Evolutionary conservation across 1,139 yeast species (phyloP), one percentile per base, ranked within the genome.

Genomic region (Arxiozyma slooffiae): DNA sequence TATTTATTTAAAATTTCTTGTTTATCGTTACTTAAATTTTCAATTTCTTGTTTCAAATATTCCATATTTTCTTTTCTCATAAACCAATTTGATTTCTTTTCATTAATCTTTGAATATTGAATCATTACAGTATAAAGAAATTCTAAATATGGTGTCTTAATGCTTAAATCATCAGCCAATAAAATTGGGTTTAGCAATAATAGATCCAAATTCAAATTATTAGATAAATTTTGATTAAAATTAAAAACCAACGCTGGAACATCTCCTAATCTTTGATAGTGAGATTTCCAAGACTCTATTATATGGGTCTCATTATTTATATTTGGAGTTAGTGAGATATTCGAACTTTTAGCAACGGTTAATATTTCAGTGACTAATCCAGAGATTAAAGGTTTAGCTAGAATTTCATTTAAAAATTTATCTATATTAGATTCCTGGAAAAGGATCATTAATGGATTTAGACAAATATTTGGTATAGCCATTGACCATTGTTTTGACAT

Each of bases 71-170:
- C 46, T 52, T 48, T 66, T 60, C 66, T 72, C 60, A 62, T 67
- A 65, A 60, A 72, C 62, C 64, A 70, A 54, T 60, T 60, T 52
- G 70, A 75, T 53, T 55, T 61, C 24, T 72, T 72, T 57, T 49
- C 56, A 51, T 80, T 82, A 46, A 81, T 64, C 55, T 75, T 77
- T 50, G 73, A 73, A 51, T 74, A 75, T 63, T 85, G 94, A 57
- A 86, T 80, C 74, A 85, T 73, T 52, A 83, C 78, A 2, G 95
- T 86, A 64, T 86, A 89, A 53, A 86, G 71, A 59, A 86, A 86
- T 67, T 89, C 96, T 67, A 89, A 74, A 64, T 89, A 89, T 3
- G 96, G 96, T 1, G 96, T 85, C 63, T 85, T 82, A 50, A 88
- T 81, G 46, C 85, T 83, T 61, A 78, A 79, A 65, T 87, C 96